Conservation (phyloP, 768 basidiomycete species). For the Leccinum incarnatum region DNA sequence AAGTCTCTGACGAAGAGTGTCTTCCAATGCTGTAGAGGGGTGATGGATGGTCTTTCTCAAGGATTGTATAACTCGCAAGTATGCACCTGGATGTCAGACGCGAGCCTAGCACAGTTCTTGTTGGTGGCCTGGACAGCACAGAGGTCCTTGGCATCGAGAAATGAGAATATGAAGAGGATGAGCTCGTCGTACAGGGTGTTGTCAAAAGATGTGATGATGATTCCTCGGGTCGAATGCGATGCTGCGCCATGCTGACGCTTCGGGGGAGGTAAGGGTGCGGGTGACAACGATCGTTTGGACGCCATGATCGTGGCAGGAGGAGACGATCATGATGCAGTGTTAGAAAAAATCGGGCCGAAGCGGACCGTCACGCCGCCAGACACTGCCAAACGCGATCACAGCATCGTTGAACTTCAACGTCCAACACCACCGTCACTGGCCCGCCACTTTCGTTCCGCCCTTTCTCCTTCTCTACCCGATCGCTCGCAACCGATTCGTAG, state of each 20-base stretch:
- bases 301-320: conserved; percentile 28
- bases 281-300: conserved; percentile 45
- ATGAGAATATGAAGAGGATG: conserved; percentile 68
- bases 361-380: conserved; percentile 1
- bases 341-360: conserved; percentile 13
- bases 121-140: conserved; percentile 62
- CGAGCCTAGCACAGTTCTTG: conserved; percentile 64
- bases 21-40: conserved; percentile 58
- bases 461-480: too few relatives aligned
- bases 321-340: background rate
- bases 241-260: conserved; percentile 49
- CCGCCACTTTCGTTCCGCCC: too few relatives aligned
- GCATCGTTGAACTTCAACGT: too few relatives aligned
- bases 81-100: conserved; percentile 60
- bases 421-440: too few relatives aligned
- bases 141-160: conserved; percentile 64
- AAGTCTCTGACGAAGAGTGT: conserved; percentile 59
- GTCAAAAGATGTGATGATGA: conserved; percentile 43
- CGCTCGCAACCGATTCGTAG: too few relatives aligned
- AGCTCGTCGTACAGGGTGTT: conserved; percentile 72
- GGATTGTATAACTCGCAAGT: conserved; percentile 17
- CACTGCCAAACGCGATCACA: too few relatives aligned
- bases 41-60: conserved; percentile 12
- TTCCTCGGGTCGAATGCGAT: conserved; percentile 10
- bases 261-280: conserved; percentile 48